Conservation (phyloP, 768 basidiomycete species). For the Coprinopsis sp. region DNA sequence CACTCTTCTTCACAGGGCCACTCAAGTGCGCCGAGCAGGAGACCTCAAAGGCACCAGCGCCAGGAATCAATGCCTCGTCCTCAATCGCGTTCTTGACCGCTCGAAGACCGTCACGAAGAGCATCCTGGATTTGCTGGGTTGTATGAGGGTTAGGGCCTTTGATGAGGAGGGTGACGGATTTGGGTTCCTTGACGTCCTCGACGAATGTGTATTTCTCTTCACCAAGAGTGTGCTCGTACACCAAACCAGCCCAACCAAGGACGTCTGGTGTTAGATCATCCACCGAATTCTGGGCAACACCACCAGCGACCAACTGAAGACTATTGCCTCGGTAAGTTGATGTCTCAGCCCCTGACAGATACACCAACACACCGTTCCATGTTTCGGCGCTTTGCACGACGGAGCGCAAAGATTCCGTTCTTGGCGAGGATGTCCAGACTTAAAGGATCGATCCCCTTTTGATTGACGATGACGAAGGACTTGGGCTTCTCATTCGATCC, state of each 20-base stretch:
- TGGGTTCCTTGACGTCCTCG: slow-evolving; percentile 93
- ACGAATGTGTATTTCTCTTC: slow-evolving; percentile 99
- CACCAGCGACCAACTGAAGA: slow-evolving; percentile 90
- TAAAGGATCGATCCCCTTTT: slow-evolving; percentile 98
- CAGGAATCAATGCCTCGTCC: slow-evolving; percentile 83
- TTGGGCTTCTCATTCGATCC: slow-evolving; percentile 77
- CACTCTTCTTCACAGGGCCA: slow-evolving; percentile 72
- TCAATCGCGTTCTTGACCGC: slow-evolving; percentile 97
- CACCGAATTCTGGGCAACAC: slow-evolving; percentile 94
- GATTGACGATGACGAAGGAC: slow-evolving; percentile 93
- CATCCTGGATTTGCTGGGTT: slow-evolving; percentile 94
- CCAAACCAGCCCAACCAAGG: slow-evolving; percentile 95
- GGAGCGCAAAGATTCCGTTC: slow-evolving; percentile 91
- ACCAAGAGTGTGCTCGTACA: slow-evolving; percentile 98
- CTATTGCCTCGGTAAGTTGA: too few relatives aligned
- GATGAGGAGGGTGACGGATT: slow-evolving; percentile 92
- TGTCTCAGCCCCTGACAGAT: too few relatives aligned
- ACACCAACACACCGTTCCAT: slow-evolving; percentile 96
- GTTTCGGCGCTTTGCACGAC: slow-evolving; percentile 95
- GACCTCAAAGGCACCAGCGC: slow-evolving; percentile 97
- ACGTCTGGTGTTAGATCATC: slow-evolving; percentile 90
- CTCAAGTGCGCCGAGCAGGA: slow-evolving; percentile 83
- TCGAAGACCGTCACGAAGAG: slow-evolving; percentile 93
- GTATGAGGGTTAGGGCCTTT: slow-evolving; percentile 98
- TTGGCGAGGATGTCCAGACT: slow-evolving; percentile 94